Conservation (phyloP, 2,329 filamentous ascomycete species). For the Exophiala lecanii-corni region DNA sequence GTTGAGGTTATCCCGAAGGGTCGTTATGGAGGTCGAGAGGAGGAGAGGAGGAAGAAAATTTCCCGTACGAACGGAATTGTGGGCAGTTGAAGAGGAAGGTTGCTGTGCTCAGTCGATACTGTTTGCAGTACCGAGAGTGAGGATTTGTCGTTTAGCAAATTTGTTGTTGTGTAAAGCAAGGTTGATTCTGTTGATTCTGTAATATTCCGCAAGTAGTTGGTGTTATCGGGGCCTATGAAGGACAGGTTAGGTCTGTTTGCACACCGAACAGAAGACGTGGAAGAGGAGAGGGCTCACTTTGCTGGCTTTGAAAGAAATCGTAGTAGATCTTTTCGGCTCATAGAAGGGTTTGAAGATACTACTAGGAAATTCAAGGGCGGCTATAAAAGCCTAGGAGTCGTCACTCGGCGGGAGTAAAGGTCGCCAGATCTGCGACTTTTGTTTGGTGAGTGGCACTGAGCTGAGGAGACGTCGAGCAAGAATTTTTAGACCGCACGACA, state of each 20-base stretch:
- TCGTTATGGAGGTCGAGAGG: conserved; percentile 88
- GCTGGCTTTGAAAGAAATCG: conserved; percentile 92
- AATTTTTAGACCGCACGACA: too few species aligned
- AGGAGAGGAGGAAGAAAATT: conserved; percentile 76
- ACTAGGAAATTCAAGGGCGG: conserved; percentile 7
- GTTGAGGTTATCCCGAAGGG: conserved; percentile 58
- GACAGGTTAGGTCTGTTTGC: conserved; percentile 8
- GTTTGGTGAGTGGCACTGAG: too few species aligned
- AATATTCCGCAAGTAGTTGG: conserved; percentile 28
- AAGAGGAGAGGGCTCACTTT: conserved; percentile 59
- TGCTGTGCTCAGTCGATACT: conserved; percentile 44
- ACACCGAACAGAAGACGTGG: neutral
- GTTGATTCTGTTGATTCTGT: too few species aligned
- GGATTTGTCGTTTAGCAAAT: too few species aligned
- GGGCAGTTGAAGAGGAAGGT: conserved; percentile 61
- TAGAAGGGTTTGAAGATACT: conserved; percentile 50
- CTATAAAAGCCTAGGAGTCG: conserved; percentile 10
- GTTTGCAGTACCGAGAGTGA: conserved; percentile 70
- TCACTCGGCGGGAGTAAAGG: conserved; percentile 9
- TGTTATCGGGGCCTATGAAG: conserved; percentile 60
- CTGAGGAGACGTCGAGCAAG: too few species aligned
- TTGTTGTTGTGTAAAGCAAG: too few species aligned
- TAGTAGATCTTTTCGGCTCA: conserved; percentile 86
- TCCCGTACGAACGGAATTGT: conserved; percentile 84
- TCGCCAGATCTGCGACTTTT: conserved; percentile 19